Evolutionary conservation across 441 rosid genomes (phyloP).

Genomic region (Melianthus villosus): DNA sequence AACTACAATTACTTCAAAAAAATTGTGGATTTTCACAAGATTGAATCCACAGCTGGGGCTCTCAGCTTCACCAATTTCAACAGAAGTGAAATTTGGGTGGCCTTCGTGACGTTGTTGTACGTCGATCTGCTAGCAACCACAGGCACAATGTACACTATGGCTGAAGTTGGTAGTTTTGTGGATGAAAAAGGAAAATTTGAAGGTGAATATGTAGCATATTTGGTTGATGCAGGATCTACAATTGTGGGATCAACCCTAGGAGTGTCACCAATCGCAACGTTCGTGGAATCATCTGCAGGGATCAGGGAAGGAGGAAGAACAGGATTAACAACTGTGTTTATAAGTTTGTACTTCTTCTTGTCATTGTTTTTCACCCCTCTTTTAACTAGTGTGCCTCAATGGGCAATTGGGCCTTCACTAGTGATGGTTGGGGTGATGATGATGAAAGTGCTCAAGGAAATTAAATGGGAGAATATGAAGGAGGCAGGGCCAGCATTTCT

Average conservation of each 20-base stretch:
- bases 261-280: conserved; percentile 44
- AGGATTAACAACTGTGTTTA: conserved; percentile 56
- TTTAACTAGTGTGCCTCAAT: conserved; percentile 55
- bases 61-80: conserved; percentile 44
- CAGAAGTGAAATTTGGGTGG: conserved; percentile 46
- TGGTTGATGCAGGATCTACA: conserved; percentile 69
- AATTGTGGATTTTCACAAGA: conserved; percentile 51
- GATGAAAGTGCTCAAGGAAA: conserved; percentile 65
- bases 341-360: conserved; percentile 36
- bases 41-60: conserved; percentile 52
- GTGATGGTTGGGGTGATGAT: conserved; percentile 70
- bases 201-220: conserved; percentile 63
- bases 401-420: conserved; percentile 82
- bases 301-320: conserved; percentile 79
- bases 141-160: conserved; percentile 56
- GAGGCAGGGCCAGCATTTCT: conserved; percentile 71
- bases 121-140: conserved; percentile 65
- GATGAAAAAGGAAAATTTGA: conserved; percentile 46
- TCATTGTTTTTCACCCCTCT: conserved; percentile 64
- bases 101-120: conserved; percentile 42
- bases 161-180: conserved; percentile 55
- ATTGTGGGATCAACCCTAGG: conserved; percentile 57
- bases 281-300: conserved; percentile 72
- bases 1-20: conserved; percentile 49
- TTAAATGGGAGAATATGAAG: conserved; percentile 47